Evolutionary conservation across 768 basidiomycete species (phyloP).

Genomic region (Grammothele lineata): DNA sequence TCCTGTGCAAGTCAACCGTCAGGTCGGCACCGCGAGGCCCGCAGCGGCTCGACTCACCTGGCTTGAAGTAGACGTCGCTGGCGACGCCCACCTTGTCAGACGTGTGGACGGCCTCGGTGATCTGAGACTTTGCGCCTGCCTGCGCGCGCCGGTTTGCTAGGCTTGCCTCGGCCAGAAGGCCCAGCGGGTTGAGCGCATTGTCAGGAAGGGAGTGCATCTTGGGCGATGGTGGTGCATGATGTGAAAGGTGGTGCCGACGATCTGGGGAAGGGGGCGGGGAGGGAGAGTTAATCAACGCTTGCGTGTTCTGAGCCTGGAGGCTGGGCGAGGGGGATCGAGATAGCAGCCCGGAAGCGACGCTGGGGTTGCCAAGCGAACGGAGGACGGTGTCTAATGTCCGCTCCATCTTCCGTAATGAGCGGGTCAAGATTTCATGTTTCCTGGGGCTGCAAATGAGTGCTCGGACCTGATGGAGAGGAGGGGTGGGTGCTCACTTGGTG

Average conservation of each 20-base stretch:
- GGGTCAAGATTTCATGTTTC: slow-evolving; percentile 80
- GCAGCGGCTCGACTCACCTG: slow-evolving; percentile 47
- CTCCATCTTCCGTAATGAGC: slow-evolving; percentile 88
- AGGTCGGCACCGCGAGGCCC: background rate
- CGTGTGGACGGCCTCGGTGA: slow-evolving; percentile 5
- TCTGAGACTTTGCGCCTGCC: slow-evolving; percentile 25
- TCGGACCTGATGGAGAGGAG: slow-evolving; percentile 14
- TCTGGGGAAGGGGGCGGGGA: slow-evolving; percentile 28
- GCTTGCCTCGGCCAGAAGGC: slow-evolving; percentile 87
- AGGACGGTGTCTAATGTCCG: slow-evolving; percentile 89
- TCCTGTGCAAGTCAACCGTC: slow-evolving; percentile 36
- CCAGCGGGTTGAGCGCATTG: slow-evolving; percentile 88
- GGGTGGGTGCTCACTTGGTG: slow-evolving; percentile 53
- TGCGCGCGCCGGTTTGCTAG: slow-evolving; percentile 68
- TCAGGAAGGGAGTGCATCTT: slow-evolving; percentile 90
- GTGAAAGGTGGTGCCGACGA: slow-evolving; percentile 33
- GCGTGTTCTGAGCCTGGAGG: slow-evolving; percentile 43
- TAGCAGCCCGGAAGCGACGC: slow-evolving; percentile 73
- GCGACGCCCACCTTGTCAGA: slow-evolving; percentile 65
- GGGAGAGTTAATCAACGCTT: slow-evolving; percentile 46
- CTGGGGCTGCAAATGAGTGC: slow-evolving; percentile 39
- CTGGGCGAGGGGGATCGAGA: slow-evolving; percentile 76
- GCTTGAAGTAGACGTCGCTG: slow-evolving; percentile 88
- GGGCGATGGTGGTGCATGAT: slow-evolving; percentile 53
- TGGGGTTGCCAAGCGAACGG: slow-evolving; percentile 82